Conservation (phyloP, 805 yeast species). For the Pichia californica region DNA sequence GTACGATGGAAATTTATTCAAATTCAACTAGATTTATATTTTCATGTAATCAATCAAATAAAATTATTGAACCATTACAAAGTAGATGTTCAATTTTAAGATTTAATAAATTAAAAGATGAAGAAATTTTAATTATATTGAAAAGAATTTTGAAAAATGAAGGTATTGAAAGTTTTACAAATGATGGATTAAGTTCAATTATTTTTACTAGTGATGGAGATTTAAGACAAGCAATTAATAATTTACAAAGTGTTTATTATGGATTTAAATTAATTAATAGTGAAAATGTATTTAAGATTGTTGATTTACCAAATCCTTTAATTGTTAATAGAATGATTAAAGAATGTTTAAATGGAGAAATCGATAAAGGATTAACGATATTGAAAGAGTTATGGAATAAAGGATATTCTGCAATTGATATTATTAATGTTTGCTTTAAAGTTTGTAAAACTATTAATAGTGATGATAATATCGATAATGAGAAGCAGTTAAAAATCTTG, state of each 20-base stretch:
- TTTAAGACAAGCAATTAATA: conserved; percentile 96
- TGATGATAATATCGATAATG: conserved; percentile 44
- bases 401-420: conserved; percentile 91
- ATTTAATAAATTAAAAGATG: conserved; percentile 74
- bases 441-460: conserved; percentile 68
- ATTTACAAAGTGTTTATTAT: conserved; percentile 87
- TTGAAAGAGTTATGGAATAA: conserved; percentile 73
- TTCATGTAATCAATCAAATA: conserved; percentile 92
- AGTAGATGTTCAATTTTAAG: conserved; percentile 93
- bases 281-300: conserved; percentile 89
- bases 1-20: conserved; percentile 95
- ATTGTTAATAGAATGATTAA: conserved; percentile 68
- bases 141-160: conserved; percentile 66
- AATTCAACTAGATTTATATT: conserved; percentile 96
- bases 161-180: conserved; percentile 59
- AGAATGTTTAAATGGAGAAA: conserved; percentile 20
- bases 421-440: conserved; percentile 82
- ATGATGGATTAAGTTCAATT: conserved; percentile 88
- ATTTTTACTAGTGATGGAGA: conserved; percentile 97
- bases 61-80: conserved; percentile 94
- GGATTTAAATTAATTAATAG: conserved; percentile 91
- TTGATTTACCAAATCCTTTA: conserved; percentile 93
- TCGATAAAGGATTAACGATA: conserved; percentile 61
- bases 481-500: conserved; percentile 64
- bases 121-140: conserved; percentile 73